These are phyloP conservation scores for Cicer pinnatifidum DNA, from an alignment of 306 rosid species.

Conservation along the genomic window DNA sequence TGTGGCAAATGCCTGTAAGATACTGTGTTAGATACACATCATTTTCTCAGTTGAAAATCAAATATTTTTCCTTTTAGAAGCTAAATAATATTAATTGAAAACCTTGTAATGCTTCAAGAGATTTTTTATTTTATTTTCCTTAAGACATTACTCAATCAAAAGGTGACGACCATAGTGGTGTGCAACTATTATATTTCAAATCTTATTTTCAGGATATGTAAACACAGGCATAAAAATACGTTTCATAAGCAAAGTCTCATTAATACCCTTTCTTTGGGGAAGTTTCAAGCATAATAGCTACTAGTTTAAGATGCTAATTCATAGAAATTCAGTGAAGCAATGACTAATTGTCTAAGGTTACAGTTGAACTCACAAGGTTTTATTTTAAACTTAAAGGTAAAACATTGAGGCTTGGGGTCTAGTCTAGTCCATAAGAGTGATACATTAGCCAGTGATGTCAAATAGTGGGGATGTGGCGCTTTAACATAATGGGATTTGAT, in stretches of 20 bases:
- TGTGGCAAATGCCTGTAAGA: slow-evolving; percentile 77
- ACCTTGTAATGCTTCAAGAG: slow-evolving; percentile 14
- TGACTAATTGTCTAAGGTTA: too few relatives aligned
- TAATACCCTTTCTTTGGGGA: too few relatives aligned
- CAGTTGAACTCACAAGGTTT: background rate
- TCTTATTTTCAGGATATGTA: background rate
- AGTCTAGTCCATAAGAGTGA: background rate
- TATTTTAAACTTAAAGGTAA: background rate
- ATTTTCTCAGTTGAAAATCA: slow-evolving; percentile 9
- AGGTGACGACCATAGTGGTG: background rate
- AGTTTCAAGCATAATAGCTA: too few relatives aligned
- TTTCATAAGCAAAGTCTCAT: background rate
- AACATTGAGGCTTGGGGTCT: background rate
- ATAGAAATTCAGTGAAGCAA: too few relatives aligned
- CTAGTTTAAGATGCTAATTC: too few relatives aligned
- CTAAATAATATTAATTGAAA: slow-evolving; percentile 25
- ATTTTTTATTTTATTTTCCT: background rate
- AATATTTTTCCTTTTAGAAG: slow-evolving; percentile 35
- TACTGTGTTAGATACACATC: slow-evolving; percentile 40
- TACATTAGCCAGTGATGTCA: background rate
- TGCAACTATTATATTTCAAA: background rate
- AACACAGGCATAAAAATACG: background rate
- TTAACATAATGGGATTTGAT: too few relatives aligned
- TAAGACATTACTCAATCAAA: background rate
- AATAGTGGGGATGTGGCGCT: too few relatives aligned